These are phyloP conservation scores for Suillus discolor DNA, from an alignment of 768 basidiomycete species.

Conservation along the genomic window DNA sequence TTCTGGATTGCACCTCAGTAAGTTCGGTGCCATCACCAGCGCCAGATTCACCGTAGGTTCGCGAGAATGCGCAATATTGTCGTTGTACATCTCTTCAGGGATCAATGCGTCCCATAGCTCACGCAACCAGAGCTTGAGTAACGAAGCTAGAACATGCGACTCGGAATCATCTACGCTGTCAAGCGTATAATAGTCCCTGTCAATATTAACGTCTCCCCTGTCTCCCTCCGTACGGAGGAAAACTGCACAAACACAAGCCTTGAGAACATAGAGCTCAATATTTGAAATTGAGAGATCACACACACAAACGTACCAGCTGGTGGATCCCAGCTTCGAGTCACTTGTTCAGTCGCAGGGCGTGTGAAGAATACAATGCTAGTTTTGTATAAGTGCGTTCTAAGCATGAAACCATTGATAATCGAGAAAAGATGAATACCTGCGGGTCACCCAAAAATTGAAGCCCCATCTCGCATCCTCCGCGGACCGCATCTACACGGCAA, in stretches of 20 bases:
- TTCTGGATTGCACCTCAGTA: constrained; percentile 83
- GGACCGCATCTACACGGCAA: too few species aligned
- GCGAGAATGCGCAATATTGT: constrained; percentile 41
- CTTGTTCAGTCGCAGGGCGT: too few species aligned
- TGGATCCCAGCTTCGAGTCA: constrained; percentile 23
- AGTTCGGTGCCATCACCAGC: constrained; percentile 47
- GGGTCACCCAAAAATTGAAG: too few species aligned
- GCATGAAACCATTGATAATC: too few species aligned
- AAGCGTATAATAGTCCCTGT: constrained; percentile 87
- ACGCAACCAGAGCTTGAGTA: constrained; percentile 92
- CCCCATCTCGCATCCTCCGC: too few species aligned
- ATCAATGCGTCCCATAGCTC: constrained; percentile 63
- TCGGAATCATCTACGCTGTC: constrained; percentile 54
- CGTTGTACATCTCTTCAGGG: too few species aligned
- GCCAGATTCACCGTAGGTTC: constrained; percentile 70
- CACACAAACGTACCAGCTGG: constrained; percentile 34
- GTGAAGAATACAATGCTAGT: constrained; percentile 13
- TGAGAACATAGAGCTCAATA: too few species aligned
- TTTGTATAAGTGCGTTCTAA: too few species aligned
- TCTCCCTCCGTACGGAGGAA: too few species aligned
- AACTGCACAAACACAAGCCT: too few species aligned
- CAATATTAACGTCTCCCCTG: constrained; percentile 41
- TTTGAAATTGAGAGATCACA: too few species aligned
- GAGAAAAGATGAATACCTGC: too few species aligned
- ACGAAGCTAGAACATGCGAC: constrained; percentile 61